phyloP scores from a whole-genome alignment of 2,329 filamentous ascomycete species.

The Aspergillus sclerotialis region DNA sequence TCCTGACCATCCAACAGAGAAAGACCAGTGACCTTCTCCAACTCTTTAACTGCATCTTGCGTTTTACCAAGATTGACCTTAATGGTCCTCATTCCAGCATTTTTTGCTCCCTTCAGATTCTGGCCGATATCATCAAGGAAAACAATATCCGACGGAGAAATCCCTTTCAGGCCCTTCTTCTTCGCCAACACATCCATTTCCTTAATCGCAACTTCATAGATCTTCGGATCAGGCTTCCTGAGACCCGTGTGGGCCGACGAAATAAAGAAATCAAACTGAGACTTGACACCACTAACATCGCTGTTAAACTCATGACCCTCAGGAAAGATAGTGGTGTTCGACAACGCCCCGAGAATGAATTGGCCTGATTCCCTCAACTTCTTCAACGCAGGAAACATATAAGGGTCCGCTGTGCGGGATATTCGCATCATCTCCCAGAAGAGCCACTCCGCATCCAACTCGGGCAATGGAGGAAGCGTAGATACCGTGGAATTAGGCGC shows the following conservation, averaged over 20 bases:
- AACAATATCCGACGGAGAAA: slow-evolving; percentile 62
- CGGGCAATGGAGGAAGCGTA: slow-evolving; percentile 57
- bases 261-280: slow-evolving; percentile 79
- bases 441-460: slow-evolving; percentile 68
- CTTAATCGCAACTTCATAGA: slow-evolving; percentile 68
- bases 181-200: slow-evolving; percentile 58
- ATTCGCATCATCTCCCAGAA: slow-evolving; percentile 88
- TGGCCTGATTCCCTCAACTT: slow-evolving; percentile 57
- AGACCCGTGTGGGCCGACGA: slow-evolving; percentile 80
- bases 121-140: slow-evolving; percentile 94
- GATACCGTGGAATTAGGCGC: slow-evolving; percentile 9
- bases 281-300: slow-evolving; percentile 53
- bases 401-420: slow-evolving; percentile 66
- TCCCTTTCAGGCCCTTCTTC: slow-evolving; percentile 47
- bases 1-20: slow-evolving; percentile 30
- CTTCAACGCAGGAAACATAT: slow-evolving; percentile 77
- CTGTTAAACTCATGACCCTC: slow-evolving; percentile 61
- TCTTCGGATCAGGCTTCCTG: slow-evolving; percentile 75
- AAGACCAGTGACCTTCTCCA: slow-evolving; percentile 70
- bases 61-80: slow-evolving; percentile 75
- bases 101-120: slow-evolving; percentile 75
- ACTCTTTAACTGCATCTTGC: slow-evolving; percentile 71
- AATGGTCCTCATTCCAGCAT: slow-evolving; percentile 70
- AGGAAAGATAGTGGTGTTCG: slow-evolving; percentile 86
- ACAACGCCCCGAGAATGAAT: slow-evolving; percentile 73